Evolutionary conservation across 1,284 basidiomycete genomes (phyloP).

Genomic region (Tilletia horrida): DNA sequence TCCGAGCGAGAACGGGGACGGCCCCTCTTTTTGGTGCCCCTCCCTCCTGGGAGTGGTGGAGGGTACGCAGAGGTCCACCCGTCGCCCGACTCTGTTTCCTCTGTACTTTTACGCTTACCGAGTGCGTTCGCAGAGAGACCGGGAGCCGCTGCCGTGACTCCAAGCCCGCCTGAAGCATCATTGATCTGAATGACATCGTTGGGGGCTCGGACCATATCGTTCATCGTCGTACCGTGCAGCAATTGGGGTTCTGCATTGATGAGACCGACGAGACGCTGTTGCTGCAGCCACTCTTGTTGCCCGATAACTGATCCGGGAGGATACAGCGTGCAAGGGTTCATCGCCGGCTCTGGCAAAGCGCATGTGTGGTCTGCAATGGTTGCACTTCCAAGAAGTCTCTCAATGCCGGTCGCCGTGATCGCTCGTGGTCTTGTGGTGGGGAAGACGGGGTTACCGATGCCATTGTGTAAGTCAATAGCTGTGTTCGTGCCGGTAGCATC

Average conservation of each 20-base stretch:
- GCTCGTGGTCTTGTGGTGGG: neutral
- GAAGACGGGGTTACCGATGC: neutral
- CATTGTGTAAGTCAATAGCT: too few species aligned
- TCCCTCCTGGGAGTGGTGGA: conserved; percentile 2
- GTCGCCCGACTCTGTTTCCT: neutral
- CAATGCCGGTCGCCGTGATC: conserved; percentile 12
- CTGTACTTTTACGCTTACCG: conserved; percentile 7
- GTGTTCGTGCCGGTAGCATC: neutral
- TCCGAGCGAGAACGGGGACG: conserved; percentile 11
- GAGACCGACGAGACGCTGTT: conserved; percentile 10
- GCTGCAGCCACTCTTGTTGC: conserved; percentile 6
- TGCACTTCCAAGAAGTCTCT: neutral
- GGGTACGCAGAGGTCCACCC: conserved; percentile 15
- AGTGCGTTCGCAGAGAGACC: neutral
- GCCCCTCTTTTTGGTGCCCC: conserved; percentile 9
- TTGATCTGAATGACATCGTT: neutral
- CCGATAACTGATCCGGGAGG: neutral
- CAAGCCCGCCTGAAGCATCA: neutral
- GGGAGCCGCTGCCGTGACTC: neutral
- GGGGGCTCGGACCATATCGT: neutral
- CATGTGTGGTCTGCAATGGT: conserved; percentile 6
- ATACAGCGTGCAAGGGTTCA: conserved; percentile 11
- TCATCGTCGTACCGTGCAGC: neutral
- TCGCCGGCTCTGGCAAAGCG: neutral
- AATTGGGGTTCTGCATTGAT: conserved; percentile 3